Base-by-base conservation (phyloP, 495 filamentous ascomycete genomes). In the Chaetomium fimeti region DNA sequence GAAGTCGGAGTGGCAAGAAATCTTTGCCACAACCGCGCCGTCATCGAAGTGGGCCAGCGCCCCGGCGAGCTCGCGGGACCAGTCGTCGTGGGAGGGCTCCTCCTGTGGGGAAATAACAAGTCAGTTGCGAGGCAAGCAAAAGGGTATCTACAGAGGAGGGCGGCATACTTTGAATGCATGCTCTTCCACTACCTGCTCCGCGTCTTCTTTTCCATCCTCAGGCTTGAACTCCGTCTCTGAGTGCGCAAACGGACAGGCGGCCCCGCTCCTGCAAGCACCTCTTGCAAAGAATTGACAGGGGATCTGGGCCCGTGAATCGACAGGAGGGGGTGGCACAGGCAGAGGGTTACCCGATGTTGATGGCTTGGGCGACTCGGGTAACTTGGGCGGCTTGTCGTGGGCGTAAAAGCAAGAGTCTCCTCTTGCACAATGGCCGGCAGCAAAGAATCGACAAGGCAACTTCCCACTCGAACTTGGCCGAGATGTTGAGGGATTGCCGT, bases 1-100 rank as follows among this genome's bases (percentile, higher is more conserved):
- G 57, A 74, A 71, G 57, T 77, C 75, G 13, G 72, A 60, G 8
- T 55, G 54, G 16, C 73, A 53, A 1, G 68, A 68, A 0, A 72
- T 54, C 49, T 72, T 72, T 13, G 52, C 43, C 18, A 76, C 62
- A 1, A 32, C 53, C 0, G 71, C 72, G 6, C 76, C 76, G n/a
- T 66, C 66, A 6, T 63, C 68, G 24, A 77, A 77, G 16, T 68
- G 57, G 16, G 69, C 71, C 20, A 67, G 22, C 5, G 68, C 69
- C n/a, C 75, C 75, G 5, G 56, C 38, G 11, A 77, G 56, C 29
- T 66, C 57, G 3, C 69, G 65, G 28, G 61, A 54, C 62, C 67
- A 69, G 36, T 56, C 32, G 43, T 71, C 69, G 53, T 12, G 57
- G 11, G 5, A 38, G 13, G 48, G 15, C 43, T 61, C 57, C 15